phyloP scores from a whole-genome alignment of 2,329 filamentous ascomycete species.

The Penicillium capsulatum region DNA sequence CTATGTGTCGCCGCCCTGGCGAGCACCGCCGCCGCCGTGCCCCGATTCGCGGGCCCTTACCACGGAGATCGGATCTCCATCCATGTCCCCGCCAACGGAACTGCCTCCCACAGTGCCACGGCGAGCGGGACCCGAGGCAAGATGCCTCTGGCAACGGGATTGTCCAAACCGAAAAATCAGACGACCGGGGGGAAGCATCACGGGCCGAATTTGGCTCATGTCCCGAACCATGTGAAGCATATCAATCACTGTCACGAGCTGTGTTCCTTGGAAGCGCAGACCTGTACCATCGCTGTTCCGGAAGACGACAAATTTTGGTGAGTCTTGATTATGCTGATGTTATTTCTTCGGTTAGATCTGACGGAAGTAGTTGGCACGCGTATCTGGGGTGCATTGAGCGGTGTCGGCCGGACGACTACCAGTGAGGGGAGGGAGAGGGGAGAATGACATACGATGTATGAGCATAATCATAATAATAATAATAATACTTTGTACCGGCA shows the following conservation, averaged over 20 bases:
- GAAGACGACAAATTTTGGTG: conserved; percentile 27
- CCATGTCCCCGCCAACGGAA: conserved; percentile 12
- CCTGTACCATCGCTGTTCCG: conserved; percentile 24
- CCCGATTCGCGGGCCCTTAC: conserved; percentile 17
- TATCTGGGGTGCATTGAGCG: conserved; percentile 18
- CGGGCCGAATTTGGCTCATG: conserved; percentile 3
- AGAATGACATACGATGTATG: not conserved
- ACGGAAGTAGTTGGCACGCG: conserved; percentile 8
- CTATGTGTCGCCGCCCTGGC: conserved; percentile 14
- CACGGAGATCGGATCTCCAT: conserved; percentile 13
- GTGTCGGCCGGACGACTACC: conserved; percentile 16
- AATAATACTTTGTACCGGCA: too few species aligned
- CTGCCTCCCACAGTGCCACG: conserved; percentile 14
- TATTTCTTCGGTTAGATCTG: not conserved
- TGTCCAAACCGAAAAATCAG: conserved; percentile 4
- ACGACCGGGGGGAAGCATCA: conserved; percentile 2
- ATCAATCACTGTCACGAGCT: conserved; percentile 21
- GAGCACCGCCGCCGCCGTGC: conserved; percentile 15
- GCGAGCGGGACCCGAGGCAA: conserved; percentile 12
- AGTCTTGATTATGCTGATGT: conserved; percentile 10
- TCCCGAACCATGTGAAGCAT: conserved; percentile 10
- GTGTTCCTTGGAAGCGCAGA: conserved; percentile 24
- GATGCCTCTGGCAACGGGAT: conserved; percentile 10
- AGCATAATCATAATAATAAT: too few species aligned
- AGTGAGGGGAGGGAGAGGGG: not conserved